Evolutionary conservation across 768 basidiomycete genomes (phyloP).

Genomic region (Trametes cingulata): DNA sequence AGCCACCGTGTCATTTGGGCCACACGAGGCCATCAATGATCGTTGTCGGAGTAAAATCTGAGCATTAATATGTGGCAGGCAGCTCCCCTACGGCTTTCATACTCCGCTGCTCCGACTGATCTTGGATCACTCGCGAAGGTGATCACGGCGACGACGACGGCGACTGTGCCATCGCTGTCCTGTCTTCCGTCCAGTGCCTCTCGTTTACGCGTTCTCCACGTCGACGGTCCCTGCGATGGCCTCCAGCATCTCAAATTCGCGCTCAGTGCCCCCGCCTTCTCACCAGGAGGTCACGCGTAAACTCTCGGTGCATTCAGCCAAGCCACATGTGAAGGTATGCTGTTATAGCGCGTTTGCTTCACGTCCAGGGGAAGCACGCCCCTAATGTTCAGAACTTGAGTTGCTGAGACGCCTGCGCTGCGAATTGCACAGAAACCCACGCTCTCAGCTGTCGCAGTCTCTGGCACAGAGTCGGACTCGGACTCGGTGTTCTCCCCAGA

Average conservation of each 20-base stretch:
- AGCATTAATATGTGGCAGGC: not conserved
- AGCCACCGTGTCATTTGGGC: conserved; percentile 8
- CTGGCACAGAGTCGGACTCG: conserved; percentile 86
- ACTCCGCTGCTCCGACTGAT: conserved; percentile 10
- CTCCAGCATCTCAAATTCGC: conserved; percentile 18
- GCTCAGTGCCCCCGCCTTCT: conserved; percentile 64
- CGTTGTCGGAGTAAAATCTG: not conserved
- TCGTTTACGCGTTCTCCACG: conserved; percentile 7
- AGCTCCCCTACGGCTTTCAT: not conserved
- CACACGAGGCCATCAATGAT: not conserved
- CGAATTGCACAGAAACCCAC: conserved; percentile 32
- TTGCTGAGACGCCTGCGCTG: conserved; percentile 8
- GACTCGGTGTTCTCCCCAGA: conserved; percentile 69
- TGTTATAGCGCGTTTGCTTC: conserved; percentile 14
- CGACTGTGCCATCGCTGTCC: conserved; percentile 3
- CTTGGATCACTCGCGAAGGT: conserved; percentile 11
- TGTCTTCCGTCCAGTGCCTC: conserved; percentile 6
- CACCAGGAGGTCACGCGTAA: conserved; percentile 87
- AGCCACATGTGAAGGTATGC: conserved; percentile 38
- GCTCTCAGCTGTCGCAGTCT: conserved; percentile 42
- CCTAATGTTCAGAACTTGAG: not conserved
- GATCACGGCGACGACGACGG: conserved; percentile 21
- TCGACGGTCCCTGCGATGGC: conserved; percentile 1
- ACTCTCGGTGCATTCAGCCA: conserved; percentile 72
- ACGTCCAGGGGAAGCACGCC: not conserved